phyloP scores from a whole-genome alignment of 169 alveolate species.

The Eimeria zaria region DNA sequence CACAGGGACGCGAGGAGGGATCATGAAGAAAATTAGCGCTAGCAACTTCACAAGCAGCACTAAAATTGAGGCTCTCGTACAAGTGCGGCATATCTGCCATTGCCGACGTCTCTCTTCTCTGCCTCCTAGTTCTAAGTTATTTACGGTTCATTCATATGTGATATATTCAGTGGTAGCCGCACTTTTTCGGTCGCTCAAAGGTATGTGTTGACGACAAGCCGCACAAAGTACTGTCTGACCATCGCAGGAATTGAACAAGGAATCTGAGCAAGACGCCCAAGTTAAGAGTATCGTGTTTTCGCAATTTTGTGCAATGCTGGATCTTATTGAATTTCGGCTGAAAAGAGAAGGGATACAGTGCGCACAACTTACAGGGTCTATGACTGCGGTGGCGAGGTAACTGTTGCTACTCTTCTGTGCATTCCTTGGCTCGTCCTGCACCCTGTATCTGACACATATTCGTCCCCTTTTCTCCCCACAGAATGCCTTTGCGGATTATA shows the following conservation, averaged over 20 bases:
- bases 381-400: constrained; percentile 88
- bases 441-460: background rate
- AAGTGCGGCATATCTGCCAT: constrained; percentile 57
- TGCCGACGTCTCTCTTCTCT: background rate
- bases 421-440: background rate
- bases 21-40: constrained; percentile 81
- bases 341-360: constrained; percentile 91
- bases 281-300: constrained; percentile 94
- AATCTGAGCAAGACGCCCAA: constrained; percentile 85
- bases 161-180: background rate
- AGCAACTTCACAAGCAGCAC: constrained; percentile 87
- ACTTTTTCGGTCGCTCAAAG: background rate
- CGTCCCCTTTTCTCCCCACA: background rate
- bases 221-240: background rate
- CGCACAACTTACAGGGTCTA: constrained; percentile 92
- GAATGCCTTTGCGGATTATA: background rate
- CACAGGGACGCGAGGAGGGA: constrained; percentile 48
- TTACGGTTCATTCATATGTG: background rate
- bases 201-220: background rate
- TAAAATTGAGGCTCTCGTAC: constrained; percentile 88
- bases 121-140: background rate
- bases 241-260: constrained; percentile 89
- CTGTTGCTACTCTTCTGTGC: background rate
- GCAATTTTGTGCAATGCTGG: constrained; percentile 94
- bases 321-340: constrained; percentile 92